Percentiles rank a stretch among this genome's conserved stretches.
These are phyloP conservation scores for Cercophora sp. DNA, from an alignment of 495 filamentous ascomycete genomes.

Conservation along the genomic window DNA sequence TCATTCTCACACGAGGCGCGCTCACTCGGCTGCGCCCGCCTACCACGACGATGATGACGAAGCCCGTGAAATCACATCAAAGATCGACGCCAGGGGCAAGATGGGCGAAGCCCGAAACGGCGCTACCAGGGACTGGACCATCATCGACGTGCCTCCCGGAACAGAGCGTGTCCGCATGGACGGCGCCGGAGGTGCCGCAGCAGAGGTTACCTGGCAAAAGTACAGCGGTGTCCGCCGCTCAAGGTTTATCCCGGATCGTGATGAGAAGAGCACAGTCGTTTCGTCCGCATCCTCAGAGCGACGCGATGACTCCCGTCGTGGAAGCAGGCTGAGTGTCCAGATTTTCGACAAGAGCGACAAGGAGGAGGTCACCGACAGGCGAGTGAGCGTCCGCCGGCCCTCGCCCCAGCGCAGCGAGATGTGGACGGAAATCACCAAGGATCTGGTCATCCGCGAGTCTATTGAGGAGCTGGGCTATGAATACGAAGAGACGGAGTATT, in stretches of 20 bases:
- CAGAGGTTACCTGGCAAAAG: slow-evolving; percentile 70
- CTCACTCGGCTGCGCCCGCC: slow-evolving; percentile 46
- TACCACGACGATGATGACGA: slow-evolving; percentile 45
- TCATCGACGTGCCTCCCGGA: slow-evolving; percentile 76
- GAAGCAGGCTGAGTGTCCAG: slow-evolving; percentile 38
- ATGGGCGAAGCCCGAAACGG: slow-evolving; percentile 66
- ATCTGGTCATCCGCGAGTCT: slow-evolving; percentile 81
- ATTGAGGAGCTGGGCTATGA: slow-evolving; percentile 82
- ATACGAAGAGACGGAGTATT: slow-evolving; percentile 84
- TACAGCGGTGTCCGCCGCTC: slow-evolving; percentile 72
- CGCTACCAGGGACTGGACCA: slow-evolving; percentile 66
- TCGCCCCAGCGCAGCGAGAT: slow-evolving; percentile 57
- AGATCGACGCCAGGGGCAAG: slow-evolving; percentile 53
- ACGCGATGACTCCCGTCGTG: slow-evolving; percentile 34
- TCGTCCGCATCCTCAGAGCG: slow-evolving; percentile 27
- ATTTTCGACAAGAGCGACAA: slow-evolving; percentile 43
- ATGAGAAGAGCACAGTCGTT: slow-evolving; percentile 24
- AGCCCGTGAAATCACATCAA: slow-evolving; percentile 62
- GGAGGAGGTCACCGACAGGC: slow-evolving; percentile 43
- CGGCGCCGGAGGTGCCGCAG: slow-evolving; percentile 59
- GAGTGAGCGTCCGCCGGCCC: slow-evolving; percentile 31
- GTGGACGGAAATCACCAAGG: slow-evolving; percentile 98
- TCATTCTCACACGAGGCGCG: slow-evolving; percentile 31
- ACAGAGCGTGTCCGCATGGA: slow-evolving; percentile 73
- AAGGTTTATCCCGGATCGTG: slow-evolving; percentile 57